phyloP scores from a whole-genome alignment of 306 rosid species.

The Echinosophora koreensis region DNA sequence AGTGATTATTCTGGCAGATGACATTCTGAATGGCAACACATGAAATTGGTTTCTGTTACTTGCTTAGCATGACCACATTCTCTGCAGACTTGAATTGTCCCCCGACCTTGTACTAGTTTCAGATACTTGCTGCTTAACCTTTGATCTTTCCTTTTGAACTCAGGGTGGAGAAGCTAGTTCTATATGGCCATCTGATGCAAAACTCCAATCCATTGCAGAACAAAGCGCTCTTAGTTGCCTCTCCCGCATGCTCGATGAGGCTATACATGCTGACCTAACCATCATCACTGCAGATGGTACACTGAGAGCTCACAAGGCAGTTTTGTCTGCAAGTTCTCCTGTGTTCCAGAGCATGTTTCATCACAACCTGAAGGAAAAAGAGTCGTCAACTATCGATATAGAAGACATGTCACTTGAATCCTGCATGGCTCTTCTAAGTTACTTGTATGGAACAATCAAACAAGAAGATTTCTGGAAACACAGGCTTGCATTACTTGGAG shows the following conservation, averaged over 20 bases:
- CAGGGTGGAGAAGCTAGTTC: slow-evolving; percentile 77
- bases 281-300: slow-evolving; percentile 69
- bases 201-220: slow-evolving; percentile 57
- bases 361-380: slow-evolving; percentile 81
- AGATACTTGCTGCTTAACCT: slow-evolving; percentile 18
- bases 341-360: slow-evolving; percentile 89
- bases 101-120: not conserved
- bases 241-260: slow-evolving; percentile 86
- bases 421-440: slow-evolving; percentile 71
- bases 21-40: slow-evolving; percentile 3
- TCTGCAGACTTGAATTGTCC: not conserved
- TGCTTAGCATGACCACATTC: slow-evolving; percentile 1
- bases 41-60: slow-evolving; percentile 38
- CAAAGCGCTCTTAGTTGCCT: slow-evolving; percentile 70
- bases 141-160: slow-evolving; percentile 29
- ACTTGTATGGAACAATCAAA: slow-evolving; percentile 82
- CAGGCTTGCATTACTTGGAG: slow-evolving; percentile 78
- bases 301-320: slow-evolving; percentile 83
- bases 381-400: slow-evolving; percentile 76
- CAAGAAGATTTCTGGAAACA: slow-evolving; percentile 84
- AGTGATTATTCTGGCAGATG: slow-evolving; percentile 25
- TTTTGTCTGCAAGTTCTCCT: slow-evolving; percentile 84
- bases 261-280: slow-evolving; percentile 78
- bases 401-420: slow-evolving; percentile 82
- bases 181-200: slow-evolving; percentile 73